phyloP scores from a whole-genome alignment of 2,329 filamentous ascomycete genomes.

The Escovopsis sp. region DNA sequence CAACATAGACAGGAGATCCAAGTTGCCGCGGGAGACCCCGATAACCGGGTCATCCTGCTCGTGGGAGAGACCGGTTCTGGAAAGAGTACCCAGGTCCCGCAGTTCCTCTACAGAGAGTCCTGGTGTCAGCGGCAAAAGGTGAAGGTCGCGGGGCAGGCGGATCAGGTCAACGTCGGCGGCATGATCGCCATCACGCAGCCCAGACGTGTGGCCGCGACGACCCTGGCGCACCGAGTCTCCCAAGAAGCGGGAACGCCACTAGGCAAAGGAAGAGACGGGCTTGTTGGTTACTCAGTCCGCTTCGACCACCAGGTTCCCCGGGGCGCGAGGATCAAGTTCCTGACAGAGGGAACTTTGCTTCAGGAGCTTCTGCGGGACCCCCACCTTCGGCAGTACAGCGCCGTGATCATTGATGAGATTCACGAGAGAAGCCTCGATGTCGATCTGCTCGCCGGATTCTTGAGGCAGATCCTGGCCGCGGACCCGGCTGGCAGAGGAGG shows the following conservation, averaged over 20 bases:
- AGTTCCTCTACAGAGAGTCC: slow-evolving; percentile 63
- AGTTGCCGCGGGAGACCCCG: slow-evolving; percentile 33
- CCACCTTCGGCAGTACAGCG: slow-evolving; percentile 70
- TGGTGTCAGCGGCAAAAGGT: slow-evolving; percentile 59
- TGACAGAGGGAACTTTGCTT: slow-evolving; percentile 92
- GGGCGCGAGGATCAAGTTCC: slow-evolving; percentile 76
- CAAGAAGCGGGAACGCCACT: slow-evolving; percentile 52
- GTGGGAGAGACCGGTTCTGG: slow-evolving; percentile 92
- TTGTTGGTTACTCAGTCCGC: slow-evolving; percentile 84
- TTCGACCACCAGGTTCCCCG: slow-evolving; percentile 81
- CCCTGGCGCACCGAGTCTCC: slow-evolving; percentile 74
- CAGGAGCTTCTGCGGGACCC: slow-evolving; percentile 87
- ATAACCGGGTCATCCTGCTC: slow-evolving; percentile 64
- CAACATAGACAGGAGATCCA: slow-evolving; percentile 56
- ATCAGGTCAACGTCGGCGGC: slow-evolving; percentile 47
- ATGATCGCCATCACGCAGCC: slow-evolving; percentile 92
- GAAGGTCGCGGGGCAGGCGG: slow-evolving; percentile 23
- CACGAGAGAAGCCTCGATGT: slow-evolving; percentile 94
- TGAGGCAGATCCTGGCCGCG: slow-evolving; percentile 58
- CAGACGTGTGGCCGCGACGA: slow-evolving; percentile 82
- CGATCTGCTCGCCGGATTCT: slow-evolving; percentile 76
- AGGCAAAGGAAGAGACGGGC: slow-evolving; percentile 26
- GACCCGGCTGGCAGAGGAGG: slow-evolving; percentile 52
- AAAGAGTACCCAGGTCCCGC: slow-evolving; percentile 92
- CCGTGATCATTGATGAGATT: slow-evolving; percentile 87